A percentile compares a stretch with the other conserved stretches of the same genome.
phyloP scores from a whole-genome alignment of 345 rosid genomes.

The Moricandia moricandioides region DNA sequence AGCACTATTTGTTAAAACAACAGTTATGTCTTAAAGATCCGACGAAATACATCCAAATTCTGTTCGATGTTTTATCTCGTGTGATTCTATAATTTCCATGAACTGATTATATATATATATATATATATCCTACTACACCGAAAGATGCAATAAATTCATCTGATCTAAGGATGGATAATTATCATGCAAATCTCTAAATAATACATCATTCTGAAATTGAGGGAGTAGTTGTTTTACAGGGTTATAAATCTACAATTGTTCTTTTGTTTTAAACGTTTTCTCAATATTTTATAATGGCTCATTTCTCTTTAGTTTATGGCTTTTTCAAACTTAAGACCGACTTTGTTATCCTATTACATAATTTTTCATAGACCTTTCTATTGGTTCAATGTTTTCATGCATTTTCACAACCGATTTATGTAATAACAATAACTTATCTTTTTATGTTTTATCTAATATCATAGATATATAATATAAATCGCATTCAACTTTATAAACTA shows the following conservation, averaged over 20 bases:
- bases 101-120: neutral
- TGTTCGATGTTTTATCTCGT: neutral
- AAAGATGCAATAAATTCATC: neutral
- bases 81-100: neutral
- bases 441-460: no score
- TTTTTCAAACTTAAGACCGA: neutral
- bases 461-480: no score
- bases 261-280: neutral
- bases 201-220: neutral
- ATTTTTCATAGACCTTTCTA: neutral
- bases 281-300: neutral
- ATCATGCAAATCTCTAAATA: constrained; percentile 1
- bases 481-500: no score
- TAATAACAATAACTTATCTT: no score
- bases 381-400: no score
- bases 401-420: no score
- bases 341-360: neutral
- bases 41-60: neutral
- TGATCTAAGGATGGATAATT: no score
- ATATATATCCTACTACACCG: neutral
- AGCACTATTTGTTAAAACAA: neutral
- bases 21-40: neutral
- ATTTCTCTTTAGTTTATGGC: neutral
- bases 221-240: neutral
- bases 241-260: neutral